A percentile compares a stretch with the other conserved stretches of the same genome.
phyloP scores from a whole-genome alignment of 768 basidiomycete species.

The Hypholoma fasciculare region DNA sequence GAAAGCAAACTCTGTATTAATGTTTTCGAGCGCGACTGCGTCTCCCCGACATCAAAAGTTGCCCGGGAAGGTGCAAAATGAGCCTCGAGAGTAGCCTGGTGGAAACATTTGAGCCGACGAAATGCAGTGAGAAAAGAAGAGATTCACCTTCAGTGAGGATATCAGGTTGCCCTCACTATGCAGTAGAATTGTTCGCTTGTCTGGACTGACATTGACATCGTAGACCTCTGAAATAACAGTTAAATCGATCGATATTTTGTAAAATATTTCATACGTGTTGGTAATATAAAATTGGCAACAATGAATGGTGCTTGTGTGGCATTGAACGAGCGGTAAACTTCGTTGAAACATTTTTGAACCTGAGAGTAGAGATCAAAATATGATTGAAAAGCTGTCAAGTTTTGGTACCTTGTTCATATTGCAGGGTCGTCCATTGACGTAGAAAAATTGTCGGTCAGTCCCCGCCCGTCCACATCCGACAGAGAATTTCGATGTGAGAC shows the following conservation, averaged over 20 bases:
- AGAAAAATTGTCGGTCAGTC: constrained; percentile 90
- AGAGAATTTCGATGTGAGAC: constrained; percentile 82
- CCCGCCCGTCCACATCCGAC: constrained; percentile 74
- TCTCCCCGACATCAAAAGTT: constrained; percentile 56
- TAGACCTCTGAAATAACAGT: constrained; percentile 54
- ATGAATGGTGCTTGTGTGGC: constrained; percentile 76
- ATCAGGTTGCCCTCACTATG: constrained; percentile 86
- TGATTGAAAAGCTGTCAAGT: too few relatives aligned
- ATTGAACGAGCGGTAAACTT: constrained; percentile 85
- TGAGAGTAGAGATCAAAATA: constrained; percentile 19
- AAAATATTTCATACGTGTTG: constrained; percentile 56
- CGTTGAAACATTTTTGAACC: constrained; percentile 88
- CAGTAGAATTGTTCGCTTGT: constrained; percentile 93
- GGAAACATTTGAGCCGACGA: neutral
- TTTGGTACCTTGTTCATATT: constrained; percentile 45
- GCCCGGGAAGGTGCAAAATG: constrained; percentile 71
- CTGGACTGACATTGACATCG: constrained; percentile 95
- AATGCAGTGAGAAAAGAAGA: neutral
- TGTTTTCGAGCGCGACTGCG: constrained; percentile 17
- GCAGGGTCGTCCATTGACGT: constrained; percentile 90
- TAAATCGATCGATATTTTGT: neutral
- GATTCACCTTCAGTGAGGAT: constrained; percentile 69
- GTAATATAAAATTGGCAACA: constrained; percentile 80
- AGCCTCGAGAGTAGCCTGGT: constrained; percentile 66
- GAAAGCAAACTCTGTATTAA: constrained; percentile 21